These are phyloP conservation scores for Rhizopus arrhizus DNA, from an alignment of 371 early-diverging fungal genomes.

Conservation along the genomic window DNA sequence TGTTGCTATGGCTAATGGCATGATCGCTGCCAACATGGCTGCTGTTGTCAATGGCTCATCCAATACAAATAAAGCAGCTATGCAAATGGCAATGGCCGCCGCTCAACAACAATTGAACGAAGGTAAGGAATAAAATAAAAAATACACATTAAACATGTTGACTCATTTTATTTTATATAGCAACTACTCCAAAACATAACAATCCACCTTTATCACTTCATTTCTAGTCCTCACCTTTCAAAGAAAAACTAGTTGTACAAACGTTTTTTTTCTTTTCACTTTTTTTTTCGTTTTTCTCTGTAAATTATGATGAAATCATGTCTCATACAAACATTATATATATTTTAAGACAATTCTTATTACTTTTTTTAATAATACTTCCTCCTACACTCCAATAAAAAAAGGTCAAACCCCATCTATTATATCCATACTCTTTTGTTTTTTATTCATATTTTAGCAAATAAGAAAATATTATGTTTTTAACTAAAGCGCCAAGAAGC, in stretches of 20 bases:
- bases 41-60: constrained; percentile 39
- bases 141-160: neutral
- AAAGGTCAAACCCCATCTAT: neutral
- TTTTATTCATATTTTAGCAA: neutral
- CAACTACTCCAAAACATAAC: constrained; percentile 16
- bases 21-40: constrained; percentile 46
- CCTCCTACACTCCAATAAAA: neutral
- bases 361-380: too few species aligned
- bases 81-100: constrained; percentile 42
- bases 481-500: constrained; percentile 22
- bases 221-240: neutral
- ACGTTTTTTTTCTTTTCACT: neutral
- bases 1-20: constrained; percentile 46
- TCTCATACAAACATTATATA: too few species aligned
- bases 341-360: too few species aligned
- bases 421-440: neutral
- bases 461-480: neutral
- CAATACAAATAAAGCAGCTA: constrained; percentile 32
- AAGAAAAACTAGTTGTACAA: constrained; percentile 2
- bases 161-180: constrained; percentile 8
- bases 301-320: constrained; percentile 1
- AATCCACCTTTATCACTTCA: constrained; percentile 25
- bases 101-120: constrained; percentile 24
- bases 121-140: constrained; percentile 9
- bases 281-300: neutral